These are phyloP conservation scores for Sporisorium reilianum DNA, from an alignment of 1,284 basidiomycete species.

Conservation along the genomic window DNA sequence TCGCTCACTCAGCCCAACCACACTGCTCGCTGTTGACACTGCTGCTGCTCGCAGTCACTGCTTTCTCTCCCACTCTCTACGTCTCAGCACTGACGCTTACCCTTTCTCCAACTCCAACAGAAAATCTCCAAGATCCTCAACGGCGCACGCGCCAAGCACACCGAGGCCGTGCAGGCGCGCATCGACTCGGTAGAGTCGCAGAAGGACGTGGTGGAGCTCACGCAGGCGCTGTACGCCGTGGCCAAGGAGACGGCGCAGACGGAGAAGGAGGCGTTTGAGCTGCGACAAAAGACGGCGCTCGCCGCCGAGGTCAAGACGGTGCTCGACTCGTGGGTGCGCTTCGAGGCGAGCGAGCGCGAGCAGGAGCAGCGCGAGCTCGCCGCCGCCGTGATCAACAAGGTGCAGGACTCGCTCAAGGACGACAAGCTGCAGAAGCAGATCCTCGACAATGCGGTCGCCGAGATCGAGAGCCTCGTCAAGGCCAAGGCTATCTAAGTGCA, in stretches of 20 bases:
- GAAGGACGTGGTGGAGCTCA: conserved; percentile 92
- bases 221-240: conserved; percentile 88
- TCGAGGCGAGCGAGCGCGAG: conserved; percentile 96
- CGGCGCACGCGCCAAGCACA: conserved; percentile 87
- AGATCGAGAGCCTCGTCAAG: conserved; percentile 79
- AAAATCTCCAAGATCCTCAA: conserved; percentile 86
- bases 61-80: too few relatives aligned
- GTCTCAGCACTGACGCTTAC: neutral
- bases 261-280: conserved; percentile 90
- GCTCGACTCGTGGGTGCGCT: conserved; percentile 97
- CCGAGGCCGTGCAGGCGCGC: conserved; percentile 90
- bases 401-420: conserved; percentile 84
- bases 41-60: conserved; percentile 4
- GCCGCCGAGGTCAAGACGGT: conserved; percentile 92
- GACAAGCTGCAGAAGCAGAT: conserved; percentile 95
- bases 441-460: conserved; percentile 82
- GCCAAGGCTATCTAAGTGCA: conserved; percentile 66
- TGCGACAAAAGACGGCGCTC: conserved; percentile 87
- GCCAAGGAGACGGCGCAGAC: conserved; percentile 96
- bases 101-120: conserved; percentile 32
- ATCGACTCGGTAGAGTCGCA: conserved; percentile 90
- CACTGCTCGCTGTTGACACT: neutral
- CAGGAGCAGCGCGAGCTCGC: conserved; percentile 92
- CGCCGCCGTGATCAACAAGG: conserved; percentile 86
- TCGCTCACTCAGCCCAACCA: too few relatives aligned